Evolutionary conservation across 2,329 filamentous ascomycete species (phyloP), one percentile per base, ranked within the genome.

Genomic region (Pestalotiopsis fici): DNA sequence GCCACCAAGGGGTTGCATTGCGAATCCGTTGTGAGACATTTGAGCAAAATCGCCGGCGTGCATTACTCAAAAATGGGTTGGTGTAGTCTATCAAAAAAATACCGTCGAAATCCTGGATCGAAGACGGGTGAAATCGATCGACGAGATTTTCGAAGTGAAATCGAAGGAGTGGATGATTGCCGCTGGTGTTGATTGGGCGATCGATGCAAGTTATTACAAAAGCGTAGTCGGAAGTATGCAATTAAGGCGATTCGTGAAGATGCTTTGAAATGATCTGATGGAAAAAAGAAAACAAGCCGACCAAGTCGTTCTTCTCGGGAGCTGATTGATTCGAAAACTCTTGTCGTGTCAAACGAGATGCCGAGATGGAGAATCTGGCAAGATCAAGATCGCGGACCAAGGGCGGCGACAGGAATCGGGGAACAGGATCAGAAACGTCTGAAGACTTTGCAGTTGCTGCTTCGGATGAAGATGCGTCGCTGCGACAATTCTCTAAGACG

Each of bases 31-130:
- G 86, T 94, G 95, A 85, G 94, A 93, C 95, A 98, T 98, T 88
- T 97, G 94, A 96, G 94, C 92, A 86, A 97, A 93, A 96, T 94
- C 94, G 88, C 95, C 95, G 89, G 95, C 91, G 95, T 97, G 92
- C 91, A 97, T 91, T 74, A 81, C 83, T 86, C 84, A 83, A 77
- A 74, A 65, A 37, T 18, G 9, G 47, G 31, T 64, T 65, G n/a
- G 28, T 64, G 59, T 57, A 35, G 47, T 54, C 50, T 59, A 60
- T 37, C 39, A 37, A 64, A 37, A 64, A 23, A 62, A 13, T 56
- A 23, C 27, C 67, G 69, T 68, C 68, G 37, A 57, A 55, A 66
- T 50, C 59, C 66, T 61, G 65, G 69, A 67, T 62, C 25, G 23
- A 43, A 43, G 39, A 61, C 56, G 18, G 37, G 21, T 28, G 25